Evolutionary conservation across 2,329 filamentous ascomycete species (phyloP), one percentile per base, ranked within the genome.

Genomic region (Colletotrichum tofieldiae): DNA sequence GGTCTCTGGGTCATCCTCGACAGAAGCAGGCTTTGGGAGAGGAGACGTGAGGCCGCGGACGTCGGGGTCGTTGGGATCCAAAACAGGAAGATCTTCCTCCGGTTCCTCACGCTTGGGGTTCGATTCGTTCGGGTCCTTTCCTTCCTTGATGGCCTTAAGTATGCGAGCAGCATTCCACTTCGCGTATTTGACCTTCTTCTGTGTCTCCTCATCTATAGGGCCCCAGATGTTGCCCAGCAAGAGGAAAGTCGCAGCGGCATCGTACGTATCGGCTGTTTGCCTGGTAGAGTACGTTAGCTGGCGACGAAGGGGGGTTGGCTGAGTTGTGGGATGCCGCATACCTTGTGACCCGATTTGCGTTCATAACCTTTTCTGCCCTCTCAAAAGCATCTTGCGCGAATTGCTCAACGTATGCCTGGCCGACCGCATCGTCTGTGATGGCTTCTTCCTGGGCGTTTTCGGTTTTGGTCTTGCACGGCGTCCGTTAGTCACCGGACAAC

Each of bases 81-180:
- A 82, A 2, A 82, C 78, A 54, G 85, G 84, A 20, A 84, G 79
- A 52, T 81, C 79, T 29, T 81, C 84, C 54, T 87, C 85, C 26
- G 84, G 81, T 67, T 89, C 86, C 65, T 91, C 86, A 5, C 84
- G 87, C 68, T 90, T 90, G 0, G 96, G 96, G 78, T 98, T 98
- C 9, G 94, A 93, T 67, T 93, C 91, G 82, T 99, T 99, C 3
- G 96, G 96, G 79, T 99, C 95, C 75, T 94, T 92, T 65, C 95
- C 95, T 51, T 95, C 93, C 78, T 95, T 96, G 78, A 98, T 89
- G 14, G 96, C 96, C 82, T 94, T 98, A 20, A 93, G 87, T 78
- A 99, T 99, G 70, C 96, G 91, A 45, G 96, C 86, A 2, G 96
- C 95, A 81, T 98, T 97, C 88, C 94, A 99, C 82, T 98, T 99